A percentile compares a stretch with the other conserved stretches of the same genome.
phyloP scores from a whole-genome alignment of 179 eudicot species.

The Vitellaria paradoxa region DNA sequence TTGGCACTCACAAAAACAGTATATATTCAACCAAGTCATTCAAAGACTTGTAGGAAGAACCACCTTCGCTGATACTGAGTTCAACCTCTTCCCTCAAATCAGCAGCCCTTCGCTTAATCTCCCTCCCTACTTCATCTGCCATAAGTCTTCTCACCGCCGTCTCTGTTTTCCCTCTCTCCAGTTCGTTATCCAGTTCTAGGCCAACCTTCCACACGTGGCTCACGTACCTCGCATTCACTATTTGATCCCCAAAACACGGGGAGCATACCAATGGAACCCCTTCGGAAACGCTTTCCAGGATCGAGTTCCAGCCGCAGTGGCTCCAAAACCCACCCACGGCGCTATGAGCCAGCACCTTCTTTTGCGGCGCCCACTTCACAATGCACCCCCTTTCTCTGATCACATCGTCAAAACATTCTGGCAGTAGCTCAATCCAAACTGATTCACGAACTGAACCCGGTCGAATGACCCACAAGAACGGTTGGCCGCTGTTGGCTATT shows the following conservation, averaged over 20 bases:
- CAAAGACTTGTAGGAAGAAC: conserved; percentile 23
- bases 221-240: conserved; percentile 18
- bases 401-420: conserved; percentile 14
- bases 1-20: not conserved
- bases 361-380: conserved; percentile 31
- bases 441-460: conserved; percentile 21
- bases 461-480: conserved; percentile 42
- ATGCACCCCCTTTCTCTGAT: conserved; percentile 17
- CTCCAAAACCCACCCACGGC: conserved; percentile 29
- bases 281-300: conserved; percentile 22
- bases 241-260: conserved; percentile 24
- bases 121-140: conserved; percentile 23
- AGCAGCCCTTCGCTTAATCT: conserved; percentile 17
- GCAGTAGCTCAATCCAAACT: conserved; percentile 17
- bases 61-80: conserved; percentile 16
- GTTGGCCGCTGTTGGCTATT: conserved; percentile 33
- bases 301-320: conserved; percentile 34
- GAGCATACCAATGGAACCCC: conserved; percentile 28
- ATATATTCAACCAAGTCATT: conserved; percentile 18
- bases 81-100: conserved; percentile 16
- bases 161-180: conserved; percentile 18
- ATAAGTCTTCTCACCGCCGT: conserved; percentile 18
- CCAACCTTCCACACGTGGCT: conserved; percentile 26
- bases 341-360: conserved; percentile 25
- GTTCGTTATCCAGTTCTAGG: conserved; percentile 13